Conservation (phyloP, 306 rosid genomes). For the Acmispon strigosus region DNA sequence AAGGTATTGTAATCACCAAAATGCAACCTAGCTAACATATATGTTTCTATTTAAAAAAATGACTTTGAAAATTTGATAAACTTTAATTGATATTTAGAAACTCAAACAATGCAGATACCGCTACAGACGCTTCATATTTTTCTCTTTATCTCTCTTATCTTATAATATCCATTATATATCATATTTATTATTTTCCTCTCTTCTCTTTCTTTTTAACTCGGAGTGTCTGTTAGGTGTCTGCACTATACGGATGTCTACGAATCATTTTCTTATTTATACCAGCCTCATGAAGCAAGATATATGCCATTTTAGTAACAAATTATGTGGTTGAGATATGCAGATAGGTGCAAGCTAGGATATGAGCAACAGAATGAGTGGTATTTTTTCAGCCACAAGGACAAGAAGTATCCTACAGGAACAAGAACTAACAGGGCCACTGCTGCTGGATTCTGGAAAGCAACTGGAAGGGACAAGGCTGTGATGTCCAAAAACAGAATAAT, state of each 20-base stretch:
- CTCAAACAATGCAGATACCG: no score
- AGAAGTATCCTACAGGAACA: conserved; percentile 87
- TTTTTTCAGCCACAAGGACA: conserved; percentile 88
- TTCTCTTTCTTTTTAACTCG: no score
- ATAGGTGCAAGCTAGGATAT: conserved; percentile 63
- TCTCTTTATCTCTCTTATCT: no score
- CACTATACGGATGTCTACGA: no score
- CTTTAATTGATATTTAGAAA: no score
- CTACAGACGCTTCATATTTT: no score
- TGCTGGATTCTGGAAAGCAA: conserved; percentile 96
- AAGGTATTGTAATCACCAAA: conserved; percentile 45
- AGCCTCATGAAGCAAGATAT: background rate
- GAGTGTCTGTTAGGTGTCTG: no score
- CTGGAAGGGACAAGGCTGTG: conserved; percentile 92
- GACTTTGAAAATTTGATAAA: no score
- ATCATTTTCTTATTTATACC: no score
- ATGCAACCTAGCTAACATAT: background rate
- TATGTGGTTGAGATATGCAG: conserved; percentile 25
- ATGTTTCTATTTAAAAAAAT: no score
- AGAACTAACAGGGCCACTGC: conserved; percentile 84
- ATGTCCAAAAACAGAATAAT: conserved; percentile 61
- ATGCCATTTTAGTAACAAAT: background rate
- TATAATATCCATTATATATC: no score
- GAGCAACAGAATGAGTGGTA: conserved; percentile 86
- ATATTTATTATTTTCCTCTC: no score